Conservation (phyloP, 1,139 yeast genomes). For the Meyerozyma elateridarum region DNA sequence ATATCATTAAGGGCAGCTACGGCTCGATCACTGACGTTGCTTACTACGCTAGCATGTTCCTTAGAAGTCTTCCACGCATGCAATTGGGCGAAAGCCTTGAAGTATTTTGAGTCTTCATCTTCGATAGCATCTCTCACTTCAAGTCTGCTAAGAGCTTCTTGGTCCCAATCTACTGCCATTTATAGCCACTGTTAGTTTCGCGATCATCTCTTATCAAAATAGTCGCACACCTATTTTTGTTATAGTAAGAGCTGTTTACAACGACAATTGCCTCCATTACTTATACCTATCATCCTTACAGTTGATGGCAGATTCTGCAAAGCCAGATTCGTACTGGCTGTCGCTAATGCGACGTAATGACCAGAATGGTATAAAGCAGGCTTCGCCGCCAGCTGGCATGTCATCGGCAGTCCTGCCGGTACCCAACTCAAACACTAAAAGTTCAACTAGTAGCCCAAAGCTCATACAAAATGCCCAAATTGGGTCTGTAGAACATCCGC, state of each 20-base stretch:
- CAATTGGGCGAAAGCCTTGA: conserved; percentile 29
- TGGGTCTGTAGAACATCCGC: too few species aligned
- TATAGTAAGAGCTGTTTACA: background rate
- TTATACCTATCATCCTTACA: too few species aligned
- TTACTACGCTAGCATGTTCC: conserved; percentile 8
- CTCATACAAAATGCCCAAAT: too few species aligned
- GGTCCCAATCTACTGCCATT: conserved; percentile 15
- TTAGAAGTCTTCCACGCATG: conserved; percentile 8
- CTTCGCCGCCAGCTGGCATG: too few species aligned
- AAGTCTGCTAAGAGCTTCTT: conserved; percentile 23
- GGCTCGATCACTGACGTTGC: conserved; percentile 15
- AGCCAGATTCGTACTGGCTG: conserved; percentile 2
- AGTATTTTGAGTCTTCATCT: conserved; percentile 27
- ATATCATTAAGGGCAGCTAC: conserved; percentile 22
- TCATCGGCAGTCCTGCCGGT: too few species aligned
- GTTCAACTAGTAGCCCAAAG: too few species aligned
- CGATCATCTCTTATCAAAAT: background rate
- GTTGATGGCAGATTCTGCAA: conserved; percentile 2
- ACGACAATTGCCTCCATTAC: background rate
- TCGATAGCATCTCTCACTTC: conserved; percentile 30
- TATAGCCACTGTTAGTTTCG: too few species aligned
- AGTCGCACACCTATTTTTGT: background rate
- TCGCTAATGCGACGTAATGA: background rate
- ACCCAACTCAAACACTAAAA: too few species aligned
- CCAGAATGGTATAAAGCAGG: too few species aligned